Conservation (phyloP, 2,329 filamentous ascomycete genomes). For the Penicillium sp. region DNA sequence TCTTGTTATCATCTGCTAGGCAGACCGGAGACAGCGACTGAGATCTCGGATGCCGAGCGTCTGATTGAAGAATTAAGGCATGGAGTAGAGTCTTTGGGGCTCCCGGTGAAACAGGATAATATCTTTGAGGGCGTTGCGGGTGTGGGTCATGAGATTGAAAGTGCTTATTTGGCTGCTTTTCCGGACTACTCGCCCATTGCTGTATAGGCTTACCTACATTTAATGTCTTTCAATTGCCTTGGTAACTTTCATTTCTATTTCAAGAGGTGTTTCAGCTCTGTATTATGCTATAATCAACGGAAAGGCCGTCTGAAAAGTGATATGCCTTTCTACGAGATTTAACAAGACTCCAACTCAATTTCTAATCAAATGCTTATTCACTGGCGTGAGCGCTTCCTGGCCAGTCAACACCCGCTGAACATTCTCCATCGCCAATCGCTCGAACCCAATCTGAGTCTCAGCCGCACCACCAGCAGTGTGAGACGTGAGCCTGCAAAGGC, state of each 20-base stretch:
- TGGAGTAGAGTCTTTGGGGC: conserved; percentile 16
- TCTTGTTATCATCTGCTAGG: conserved; percentile 23
- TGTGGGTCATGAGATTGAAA: conserved; percentile 26
- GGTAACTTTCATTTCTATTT: neutral
- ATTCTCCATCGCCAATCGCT: conserved; percentile 13
- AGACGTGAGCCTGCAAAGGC: conserved; percentile 4
- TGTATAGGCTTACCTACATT: neutral
- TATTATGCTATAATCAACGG: neutral
- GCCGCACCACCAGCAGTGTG: conserved; percentile 11
- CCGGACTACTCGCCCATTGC: neutral
- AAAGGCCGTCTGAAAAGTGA: neutral
- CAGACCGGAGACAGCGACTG: conserved; percentile 18
- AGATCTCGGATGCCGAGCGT: conserved; percentile 24
- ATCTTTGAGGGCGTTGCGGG: conserved; percentile 25
- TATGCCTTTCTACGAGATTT: neutral
- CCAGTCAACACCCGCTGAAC: conserved; percentile 10
- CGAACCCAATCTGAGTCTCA: conserved; percentile 12
- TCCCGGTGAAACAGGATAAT: conserved; percentile 17
- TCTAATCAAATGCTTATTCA: conserved; percentile 11
- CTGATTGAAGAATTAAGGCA: conserved; percentile 24
- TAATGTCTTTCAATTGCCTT: neutral
- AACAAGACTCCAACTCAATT: neutral
- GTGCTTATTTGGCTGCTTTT: conserved; percentile 20
- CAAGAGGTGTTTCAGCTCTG: neutral
- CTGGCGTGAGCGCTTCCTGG: conserved; percentile 5